Evolutionary conservation across 169 alveolate species (phyloP).

Genomic region (Cryptosporidium ryanae): DNA sequence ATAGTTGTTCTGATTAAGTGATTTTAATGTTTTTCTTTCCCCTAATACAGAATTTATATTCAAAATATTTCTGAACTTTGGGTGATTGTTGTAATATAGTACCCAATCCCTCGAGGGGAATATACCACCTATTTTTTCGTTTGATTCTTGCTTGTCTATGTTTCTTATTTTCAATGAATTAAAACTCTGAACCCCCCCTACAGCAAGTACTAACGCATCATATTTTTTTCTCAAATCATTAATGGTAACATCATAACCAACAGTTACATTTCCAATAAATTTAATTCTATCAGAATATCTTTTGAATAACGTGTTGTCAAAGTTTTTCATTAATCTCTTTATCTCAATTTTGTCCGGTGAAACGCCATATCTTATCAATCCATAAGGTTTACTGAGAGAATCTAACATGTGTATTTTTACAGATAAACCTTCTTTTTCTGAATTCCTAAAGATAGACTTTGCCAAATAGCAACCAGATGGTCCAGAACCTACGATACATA

Average conservation of each 20-base stretch:
- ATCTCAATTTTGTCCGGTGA: slow-evolving; percentile 55
- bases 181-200: slow-evolving; percentile 58
- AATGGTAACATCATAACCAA: slow-evolving; percentile 42
- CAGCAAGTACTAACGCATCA: slow-evolving; percentile 43
- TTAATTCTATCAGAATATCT: slow-evolving; percentile 33
- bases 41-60: background rate
- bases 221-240: slow-evolving; percentile 24
- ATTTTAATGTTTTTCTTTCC: background rate
- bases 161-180: slow-evolving; percentile 9
- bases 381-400: slow-evolving; percentile 46
- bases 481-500: slow-evolving; percentile 70
- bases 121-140: slow-evolving; percentile 42
- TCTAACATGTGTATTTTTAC: slow-evolving; percentile 58
- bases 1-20: background rate
- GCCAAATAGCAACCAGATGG: slow-evolving; percentile 73
- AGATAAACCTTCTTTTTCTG: slow-evolving; percentile 6
- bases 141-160: background rate
- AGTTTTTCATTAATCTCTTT: slow-evolving; percentile 16
- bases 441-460: slow-evolving; percentile 6
- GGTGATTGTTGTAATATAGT: slow-evolving; percentile 51
- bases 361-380: slow-evolving; percentile 58
- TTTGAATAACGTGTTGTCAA: slow-evolving; percentile 57
- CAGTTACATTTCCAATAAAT: slow-evolving; percentile 50
- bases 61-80: slow-evolving; percentile 36
- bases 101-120: slow-evolving; percentile 74